phyloP scores from a whole-genome alignment of 768 basidiomycete species.

The Rickenella mellea region DNA sequence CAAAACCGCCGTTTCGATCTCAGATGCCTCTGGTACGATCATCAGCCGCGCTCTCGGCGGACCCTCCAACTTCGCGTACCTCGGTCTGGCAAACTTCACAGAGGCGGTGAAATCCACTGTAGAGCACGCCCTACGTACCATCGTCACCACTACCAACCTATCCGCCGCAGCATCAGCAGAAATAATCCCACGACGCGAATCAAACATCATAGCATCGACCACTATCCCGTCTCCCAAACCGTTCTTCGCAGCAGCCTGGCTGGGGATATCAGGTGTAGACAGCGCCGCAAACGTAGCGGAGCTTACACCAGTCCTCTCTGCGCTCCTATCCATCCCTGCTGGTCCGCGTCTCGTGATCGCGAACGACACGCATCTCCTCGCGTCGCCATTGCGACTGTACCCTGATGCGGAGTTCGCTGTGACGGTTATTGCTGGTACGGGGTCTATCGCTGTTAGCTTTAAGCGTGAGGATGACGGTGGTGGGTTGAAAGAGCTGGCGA shows the following conservation, averaged over 20 bases:
- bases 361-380: constrained; percentile 82
- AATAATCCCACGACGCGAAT: no score
- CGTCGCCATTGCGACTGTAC: constrained; percentile 62
- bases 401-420: constrained; percentile 53
- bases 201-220: constrained; percentile 23
- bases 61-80: constrained; percentile 81
- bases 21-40: constrained; percentile 45
- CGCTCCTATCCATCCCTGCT: constrained; percentile 46
- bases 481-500: constrained; percentile 50
- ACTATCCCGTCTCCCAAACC: constrained; percentile 5
- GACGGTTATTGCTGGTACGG: constrained; percentile 74
- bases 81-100: constrained; percentile 53
- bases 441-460: constrained; percentile 67
- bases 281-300: constrained; percentile 51
- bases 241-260: constrained; percentile 63
- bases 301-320: constrained; percentile 44
- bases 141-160: constrained; percentile 3
- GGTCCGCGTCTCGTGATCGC: constrained; percentile 50
- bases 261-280: constrained; percentile 79
- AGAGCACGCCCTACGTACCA: constrained; percentile 38
- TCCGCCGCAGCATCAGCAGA: no score
- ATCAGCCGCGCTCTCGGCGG: constrained; percentile 62
- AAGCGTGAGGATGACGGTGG: constrained; percentile 25
- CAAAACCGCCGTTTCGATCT: constrained; percentile 74
- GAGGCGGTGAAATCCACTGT: constrained; percentile 42